A percentile compares a stretch with the other conserved stretches of the same genome.
phyloP scores from a whole-genome alignment of 805 yeast species.

The Metschnikowia drakensbergensis region DNA sequence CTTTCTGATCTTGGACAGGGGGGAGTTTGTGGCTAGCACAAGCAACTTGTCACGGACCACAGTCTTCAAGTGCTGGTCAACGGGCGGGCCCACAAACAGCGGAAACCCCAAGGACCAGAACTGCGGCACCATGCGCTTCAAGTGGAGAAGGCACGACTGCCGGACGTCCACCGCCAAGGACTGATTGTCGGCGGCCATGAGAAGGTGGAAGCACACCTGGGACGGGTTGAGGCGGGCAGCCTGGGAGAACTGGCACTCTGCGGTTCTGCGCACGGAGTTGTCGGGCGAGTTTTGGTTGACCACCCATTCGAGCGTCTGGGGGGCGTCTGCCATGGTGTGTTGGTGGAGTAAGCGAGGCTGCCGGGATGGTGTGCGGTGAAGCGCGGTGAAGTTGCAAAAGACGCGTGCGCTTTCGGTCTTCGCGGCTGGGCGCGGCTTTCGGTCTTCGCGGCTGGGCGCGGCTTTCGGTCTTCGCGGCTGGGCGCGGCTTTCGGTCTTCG shows the following conservation, averaged over 20 bases:
- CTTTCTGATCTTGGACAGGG: constrained; percentile 57
- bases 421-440: no score
- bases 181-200: constrained; percentile 36
- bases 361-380: not conserved
- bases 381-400: not conserved
- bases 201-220: constrained; percentile 38
- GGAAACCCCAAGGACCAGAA: constrained; percentile 85
- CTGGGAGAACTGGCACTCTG: constrained; percentile 49
- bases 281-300: constrained; percentile 41
- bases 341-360: no score
- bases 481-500: no score
- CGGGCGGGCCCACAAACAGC: constrained; percentile 65
- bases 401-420: not conserved
- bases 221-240: constrained; percentile 49
- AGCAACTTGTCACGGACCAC: constrained; percentile 50
- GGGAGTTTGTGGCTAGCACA: constrained; percentile 37
- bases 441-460: no score
- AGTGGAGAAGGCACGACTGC: constrained; percentile 63
- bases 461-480: no score
- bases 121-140: constrained; percentile 63
- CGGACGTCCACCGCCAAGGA: constrained; percentile 35
- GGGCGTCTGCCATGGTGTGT: not conserved
- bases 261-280: constrained; percentile 46
- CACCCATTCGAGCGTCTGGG: constrained; percentile 11
- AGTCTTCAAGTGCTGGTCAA: constrained; percentile 50